These are phyloP conservation scores for Cruciata laevipes DNA, from an alignment of 257 asterid genomes.

Conservation along the genomic window DNA sequence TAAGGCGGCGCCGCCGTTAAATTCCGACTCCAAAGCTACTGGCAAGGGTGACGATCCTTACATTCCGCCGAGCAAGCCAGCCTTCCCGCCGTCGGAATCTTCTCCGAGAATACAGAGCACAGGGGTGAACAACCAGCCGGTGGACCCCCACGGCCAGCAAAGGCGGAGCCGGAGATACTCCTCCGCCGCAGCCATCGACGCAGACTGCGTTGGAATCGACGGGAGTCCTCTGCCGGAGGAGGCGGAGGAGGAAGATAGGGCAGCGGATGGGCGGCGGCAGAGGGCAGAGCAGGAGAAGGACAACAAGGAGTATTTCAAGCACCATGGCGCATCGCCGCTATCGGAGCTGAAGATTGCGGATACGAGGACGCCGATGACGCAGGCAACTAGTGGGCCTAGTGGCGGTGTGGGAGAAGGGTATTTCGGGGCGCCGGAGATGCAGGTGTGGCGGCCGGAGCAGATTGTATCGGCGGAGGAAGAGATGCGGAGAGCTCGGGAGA, in stretches of 20 bases:
- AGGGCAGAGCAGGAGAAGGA: constrained; percentile 37
- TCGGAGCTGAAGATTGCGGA: constrained; percentile 60
- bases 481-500: constrained; percentile 51
- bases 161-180: constrained; percentile 25
- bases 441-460: constrained; percentile 70
- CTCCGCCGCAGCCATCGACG: neutral
- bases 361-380: constrained; percentile 51
- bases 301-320: constrained; percentile 42
- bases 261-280: constrained; percentile 15
- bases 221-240: constrained; percentile 54
- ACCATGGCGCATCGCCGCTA: constrained; percentile 68
- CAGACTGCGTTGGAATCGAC: constrained; percentile 44
- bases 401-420: constrained; percentile 20
- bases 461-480: constrained; percentile 72
- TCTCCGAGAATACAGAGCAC: constrained; percentile 33
- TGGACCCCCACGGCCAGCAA: constrained; percentile 45
- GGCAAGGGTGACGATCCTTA: constrained; percentile 26
- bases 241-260: constrained; percentile 13
- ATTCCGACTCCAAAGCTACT: neutral
- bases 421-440: constrained; percentile 23
- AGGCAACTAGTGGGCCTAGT: constrained; percentile 44
- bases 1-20: constrained; percentile 13
- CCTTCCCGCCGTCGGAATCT: constrained; percentile 11
- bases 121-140: constrained; percentile 39
- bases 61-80: constrained; percentile 32